Conservation (phyloP, 176 grass and related monocot species). For the Dactylis glomerata region DNA sequence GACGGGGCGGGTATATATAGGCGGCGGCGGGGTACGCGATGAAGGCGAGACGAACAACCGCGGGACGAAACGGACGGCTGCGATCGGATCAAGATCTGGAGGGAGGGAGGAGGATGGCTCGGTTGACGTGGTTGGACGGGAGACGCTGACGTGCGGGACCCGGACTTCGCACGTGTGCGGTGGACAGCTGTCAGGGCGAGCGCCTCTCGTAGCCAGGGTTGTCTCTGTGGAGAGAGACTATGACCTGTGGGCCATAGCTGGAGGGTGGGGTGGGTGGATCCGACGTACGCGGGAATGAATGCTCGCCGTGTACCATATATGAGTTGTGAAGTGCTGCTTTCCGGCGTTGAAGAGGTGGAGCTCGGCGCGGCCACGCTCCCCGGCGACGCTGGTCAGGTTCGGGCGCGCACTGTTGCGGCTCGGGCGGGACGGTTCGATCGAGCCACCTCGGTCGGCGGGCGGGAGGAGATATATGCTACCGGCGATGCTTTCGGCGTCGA, state of each 20-base stretch:
- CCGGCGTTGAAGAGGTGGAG: too few species aligned
- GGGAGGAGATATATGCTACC: too few species aligned
- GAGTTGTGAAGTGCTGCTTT: too few species aligned
- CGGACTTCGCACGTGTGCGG: slow-evolving; percentile 22
- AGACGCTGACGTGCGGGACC: background rate
- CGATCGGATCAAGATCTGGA: fast-evolving
- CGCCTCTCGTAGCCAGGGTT: background rate
- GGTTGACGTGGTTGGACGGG: background rate
- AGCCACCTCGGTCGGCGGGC: too few species aligned
- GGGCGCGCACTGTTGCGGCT: too few species aligned
- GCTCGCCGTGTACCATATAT: background rate
- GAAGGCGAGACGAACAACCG: background rate
- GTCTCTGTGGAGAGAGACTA: background rate
- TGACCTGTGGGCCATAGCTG: background rate
- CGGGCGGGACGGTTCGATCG: too few species aligned
- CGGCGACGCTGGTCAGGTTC: too few species aligned
- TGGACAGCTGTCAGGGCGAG: background rate
- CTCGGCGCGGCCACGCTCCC: too few species aligned
- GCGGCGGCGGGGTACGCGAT: slow-evolving; percentile 31
- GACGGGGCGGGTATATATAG: slow-evolving; percentile 40
- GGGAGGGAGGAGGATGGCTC: background rate
- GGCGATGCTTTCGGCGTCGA: too few species aligned
- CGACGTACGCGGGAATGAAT: background rate
- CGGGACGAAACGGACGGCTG: slow-evolving; percentile 29
- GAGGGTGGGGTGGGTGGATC: background rate